Conservation (phyloP, 345 rosid genomes). For the Firmiana major region DNA sequence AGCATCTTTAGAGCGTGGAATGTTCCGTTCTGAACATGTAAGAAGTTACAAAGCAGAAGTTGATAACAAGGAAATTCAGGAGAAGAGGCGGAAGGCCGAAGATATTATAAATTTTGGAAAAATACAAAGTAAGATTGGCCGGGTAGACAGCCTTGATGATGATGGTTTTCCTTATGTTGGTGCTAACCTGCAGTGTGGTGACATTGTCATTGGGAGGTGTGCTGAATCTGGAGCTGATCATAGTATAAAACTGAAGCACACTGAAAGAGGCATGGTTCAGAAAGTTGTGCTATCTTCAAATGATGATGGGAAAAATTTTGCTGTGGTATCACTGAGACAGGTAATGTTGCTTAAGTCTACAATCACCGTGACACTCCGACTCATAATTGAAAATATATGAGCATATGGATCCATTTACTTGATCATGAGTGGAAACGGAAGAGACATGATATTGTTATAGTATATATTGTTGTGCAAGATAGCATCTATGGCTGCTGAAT, state of each 20-base stretch:
- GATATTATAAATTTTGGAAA: constrained; percentile 66
- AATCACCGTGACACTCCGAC: not conserved
- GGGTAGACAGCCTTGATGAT: constrained; percentile 85
- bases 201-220: constrained; percentile 80
- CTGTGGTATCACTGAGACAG: constrained; percentile 84
- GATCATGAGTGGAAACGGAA: not conserved
- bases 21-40: constrained; percentile 83
- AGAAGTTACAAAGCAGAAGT: constrained; percentile 93
- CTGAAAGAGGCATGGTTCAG: constrained; percentile 88
- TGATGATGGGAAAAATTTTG: constrained; percentile 92
- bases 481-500: not conserved
- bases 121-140: constrained; percentile 60
- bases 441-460: not conserved
- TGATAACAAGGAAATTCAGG: constrained; percentile 59
- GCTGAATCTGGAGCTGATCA: constrained; percentile 81
- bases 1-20: constrained; percentile 86
- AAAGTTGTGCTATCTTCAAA: constrained; percentile 84
- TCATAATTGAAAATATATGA: not conserved
- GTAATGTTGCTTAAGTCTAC: constrained; percentile 28
- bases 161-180: constrained; percentile 88
- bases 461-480: not conserved
- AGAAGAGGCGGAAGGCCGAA: constrained; percentile 55
- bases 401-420: not conserved
- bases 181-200: constrained; percentile 77
- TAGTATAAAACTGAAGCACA: constrained; percentile 81